Percentiles rank a stretch among this genome's conserved stretches.
These are phyloP conservation scores for Penicillium roqueforti DNA, from an alignment of 495 filamentous ascomycete species.

Conservation along the genomic window DNA sequence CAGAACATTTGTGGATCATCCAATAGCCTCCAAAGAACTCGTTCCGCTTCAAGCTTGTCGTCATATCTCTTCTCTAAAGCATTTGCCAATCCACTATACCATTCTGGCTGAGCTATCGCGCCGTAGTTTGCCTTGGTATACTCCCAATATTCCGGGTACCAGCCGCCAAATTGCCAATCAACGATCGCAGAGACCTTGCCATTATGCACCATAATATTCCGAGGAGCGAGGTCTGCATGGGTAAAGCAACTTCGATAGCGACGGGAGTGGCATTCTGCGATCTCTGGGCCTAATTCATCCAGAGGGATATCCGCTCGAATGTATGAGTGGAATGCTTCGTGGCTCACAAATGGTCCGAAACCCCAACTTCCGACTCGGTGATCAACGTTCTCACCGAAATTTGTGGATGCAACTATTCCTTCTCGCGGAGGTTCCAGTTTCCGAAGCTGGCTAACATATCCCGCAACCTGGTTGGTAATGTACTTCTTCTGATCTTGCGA, in stretches of 20 bases:
- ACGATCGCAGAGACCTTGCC: slow-evolving; percentile 37
- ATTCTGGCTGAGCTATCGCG: slow-evolving; percentile 4
- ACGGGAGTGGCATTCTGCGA: slow-evolving; percentile 11
- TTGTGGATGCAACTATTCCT: slow-evolving; percentile 11
- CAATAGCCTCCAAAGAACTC: not conserved
- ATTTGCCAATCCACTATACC: slow-evolving; percentile 9
- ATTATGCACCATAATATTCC: slow-evolving; percentile 32
- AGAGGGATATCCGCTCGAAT: slow-evolving; percentile 9
- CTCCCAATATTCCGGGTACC: slow-evolving; percentile 50
- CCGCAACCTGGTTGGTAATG: slow-evolving; percentile 9
- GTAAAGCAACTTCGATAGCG: slow-evolving; percentile 18
- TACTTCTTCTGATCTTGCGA: slow-evolving; percentile 12
- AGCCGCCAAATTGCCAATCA: slow-evolving; percentile 49
- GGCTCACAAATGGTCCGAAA: slow-evolving; percentile 13
- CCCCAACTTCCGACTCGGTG: slow-evolving; percentile 4
- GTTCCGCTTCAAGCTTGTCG: not conserved
- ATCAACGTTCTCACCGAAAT: slow-evolving; percentile 4
- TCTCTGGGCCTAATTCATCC: slow-evolving; percentile 6
- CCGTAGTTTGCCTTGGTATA: slow-evolving; percentile 33
- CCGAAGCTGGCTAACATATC: slow-evolving; percentile 11
- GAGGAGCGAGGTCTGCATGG: slow-evolving; percentile 28
- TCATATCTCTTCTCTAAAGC: slow-evolving; percentile 8
- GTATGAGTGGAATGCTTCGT: slow-evolving; percentile 15
- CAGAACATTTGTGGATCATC: slow-evolving; percentile 1
- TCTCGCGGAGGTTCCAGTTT: slow-evolving; percentile 6